Percentiles rank a stretch among this genome's conserved stretches.
Evolutionary conservation across 2,329 filamentous ascomycete genomes (phyloP).

Genomic region (Ascochyta lentis): DNA sequence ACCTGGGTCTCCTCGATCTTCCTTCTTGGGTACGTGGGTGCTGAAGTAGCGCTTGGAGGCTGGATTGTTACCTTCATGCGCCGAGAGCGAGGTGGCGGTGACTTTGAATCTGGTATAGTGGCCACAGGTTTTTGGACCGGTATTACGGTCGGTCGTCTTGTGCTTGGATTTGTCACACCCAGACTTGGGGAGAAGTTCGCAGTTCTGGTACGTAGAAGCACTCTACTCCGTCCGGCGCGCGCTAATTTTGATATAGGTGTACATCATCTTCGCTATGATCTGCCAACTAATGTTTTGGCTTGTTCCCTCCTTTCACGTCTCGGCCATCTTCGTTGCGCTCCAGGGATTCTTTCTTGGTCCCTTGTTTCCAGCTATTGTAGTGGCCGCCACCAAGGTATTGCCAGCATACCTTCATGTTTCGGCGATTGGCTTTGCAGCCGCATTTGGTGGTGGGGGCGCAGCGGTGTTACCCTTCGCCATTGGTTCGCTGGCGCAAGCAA

Average conservation of each 20-base stretch:
- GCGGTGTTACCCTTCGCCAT: constrained; percentile 68
- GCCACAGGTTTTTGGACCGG: constrained; percentile 84
- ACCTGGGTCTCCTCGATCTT: constrained; percentile 76
- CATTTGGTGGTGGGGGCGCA: constrained; percentile 75
- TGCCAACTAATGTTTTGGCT: constrained; percentile 79
- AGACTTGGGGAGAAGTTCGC: constrained; percentile 70
- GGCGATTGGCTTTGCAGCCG: constrained; percentile 77
- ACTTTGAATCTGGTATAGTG: constrained; percentile 74
- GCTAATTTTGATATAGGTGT: constrained; percentile 51
- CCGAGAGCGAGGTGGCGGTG: constrained; percentile 68
- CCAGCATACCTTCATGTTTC: constrained; percentile 76
- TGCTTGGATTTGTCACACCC: constrained; percentile 76
- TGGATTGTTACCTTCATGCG: constrained; percentile 89
- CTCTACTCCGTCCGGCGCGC: too few species aligned
- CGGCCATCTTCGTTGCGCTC: constrained; percentile 71
- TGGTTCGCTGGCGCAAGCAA: constrained; percentile 68
- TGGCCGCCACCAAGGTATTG: constrained; percentile 74
- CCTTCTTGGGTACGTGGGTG: constrained; percentile 76
- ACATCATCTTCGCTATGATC: constrained; percentile 66
- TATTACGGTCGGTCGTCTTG: constrained; percentile 72
- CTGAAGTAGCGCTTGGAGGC: constrained; percentile 75
- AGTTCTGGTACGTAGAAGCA: constrained; percentile 42
- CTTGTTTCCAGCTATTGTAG: constrained; percentile 74
- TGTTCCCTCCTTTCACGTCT: constrained; percentile 74
- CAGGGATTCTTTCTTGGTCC: constrained; percentile 81